phyloP scores from a whole-genome alignment of 2,329 filamentous ascomycete genomes.

The Penicillium decumbens region DNA sequence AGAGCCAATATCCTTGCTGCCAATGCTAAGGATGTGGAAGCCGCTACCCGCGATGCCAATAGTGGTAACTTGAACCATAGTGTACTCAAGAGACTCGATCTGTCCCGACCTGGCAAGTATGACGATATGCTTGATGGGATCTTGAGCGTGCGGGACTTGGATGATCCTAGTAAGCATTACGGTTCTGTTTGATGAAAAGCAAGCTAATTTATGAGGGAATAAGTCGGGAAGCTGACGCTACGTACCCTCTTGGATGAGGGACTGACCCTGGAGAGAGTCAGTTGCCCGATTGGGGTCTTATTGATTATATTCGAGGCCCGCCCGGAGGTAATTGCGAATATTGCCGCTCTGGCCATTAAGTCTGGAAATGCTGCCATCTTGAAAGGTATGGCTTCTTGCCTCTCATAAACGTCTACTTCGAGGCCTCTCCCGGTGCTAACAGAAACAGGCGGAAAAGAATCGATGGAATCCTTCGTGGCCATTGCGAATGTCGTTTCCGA shows the following conservation, averaged over 20 bases:
- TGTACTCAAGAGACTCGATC: constrained; percentile 80
- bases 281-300: constrained; percentile 93
- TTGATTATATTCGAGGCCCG: constrained; percentile 98
- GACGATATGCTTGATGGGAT: constrained; percentile 98
- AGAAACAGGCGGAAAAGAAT: constrained; percentile 78
- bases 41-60: constrained; percentile 67
- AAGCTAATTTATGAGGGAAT: constrained; percentile 10
- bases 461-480: constrained; percentile 86
- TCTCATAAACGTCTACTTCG: background rate
- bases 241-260: constrained; percentile 82
- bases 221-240: constrained; percentile 78
- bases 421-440: constrained; percentile 1
- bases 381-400: constrained; percentile 56
- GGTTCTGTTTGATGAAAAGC: background rate
- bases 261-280: constrained; percentile 78
- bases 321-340: constrained; percentile 97
- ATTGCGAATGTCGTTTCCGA: constrained; percentile 80
- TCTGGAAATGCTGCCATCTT: constrained; percentile 95
- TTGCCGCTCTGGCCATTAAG: constrained; percentile 91
- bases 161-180: constrained; percentile 69
- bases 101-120: constrained; percentile 83
- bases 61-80: constrained; percentile 74
- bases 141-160: constrained; percentile 74
- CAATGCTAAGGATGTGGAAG: constrained; percentile 75
- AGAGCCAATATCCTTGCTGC: constrained; percentile 76